Percentiles rank a stretch among this genome's conserved stretches.
Evolutionary conservation across 2,329 filamentous ascomycete genomes (phyloP).

Genomic region (Verticillium nubilum): DNA sequence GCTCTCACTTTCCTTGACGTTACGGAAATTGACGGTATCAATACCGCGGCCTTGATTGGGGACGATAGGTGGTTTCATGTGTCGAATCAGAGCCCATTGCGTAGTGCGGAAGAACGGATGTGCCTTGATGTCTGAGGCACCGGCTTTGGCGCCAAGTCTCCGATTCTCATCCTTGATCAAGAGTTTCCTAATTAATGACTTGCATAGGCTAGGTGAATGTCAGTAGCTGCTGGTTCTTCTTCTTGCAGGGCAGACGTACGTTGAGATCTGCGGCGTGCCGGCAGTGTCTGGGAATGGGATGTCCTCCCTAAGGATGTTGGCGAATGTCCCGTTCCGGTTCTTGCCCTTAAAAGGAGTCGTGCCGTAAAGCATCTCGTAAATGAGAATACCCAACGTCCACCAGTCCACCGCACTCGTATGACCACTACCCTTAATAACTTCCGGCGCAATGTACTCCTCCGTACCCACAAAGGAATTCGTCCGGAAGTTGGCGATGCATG

Average conservation of each 20-base stretch:
- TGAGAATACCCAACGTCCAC: slow-evolving; percentile 96
- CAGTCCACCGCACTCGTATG: slow-evolving; percentile 98
- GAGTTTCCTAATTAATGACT: slow-evolving; percentile 91
- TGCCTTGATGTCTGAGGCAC: slow-evolving; percentile 92
- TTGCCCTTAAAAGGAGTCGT: slow-evolving; percentile 99
- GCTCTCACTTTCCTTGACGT: slow-evolving; percentile 94
- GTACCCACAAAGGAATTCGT: slow-evolving; percentile 99
- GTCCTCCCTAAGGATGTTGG: slow-evolving; percentile 92
- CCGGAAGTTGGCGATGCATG: slow-evolving; percentile 95
- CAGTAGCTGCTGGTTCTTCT: slow-evolving; percentile 6
- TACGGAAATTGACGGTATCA: slow-evolving; percentile 95
- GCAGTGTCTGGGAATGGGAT: slow-evolving; percentile 91
- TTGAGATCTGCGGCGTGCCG: slow-evolving; percentile 79
- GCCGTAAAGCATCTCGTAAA: slow-evolving; percentile 98
- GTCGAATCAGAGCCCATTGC: slow-evolving; percentile 93
- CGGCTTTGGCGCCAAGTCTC: slow-evolving; percentile 85
- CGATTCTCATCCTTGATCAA: slow-evolving; percentile 97
- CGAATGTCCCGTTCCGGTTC: slow-evolving; percentile 96
- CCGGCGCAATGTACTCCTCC: slow-evolving; percentile 97
- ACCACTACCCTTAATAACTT: slow-evolving; percentile 97
- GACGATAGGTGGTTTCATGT: slow-evolving; percentile 97
- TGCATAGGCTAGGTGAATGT: slow-evolving; percentile 66
- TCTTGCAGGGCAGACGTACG: slow-evolving; percentile 53
- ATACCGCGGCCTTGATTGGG: slow-evolving; percentile 85
- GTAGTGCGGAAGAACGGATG: slow-evolving; percentile 96